phyloP scores from a whole-genome alignment of 139 green algal genomes.

The Coccomyxa sp. region DNA sequence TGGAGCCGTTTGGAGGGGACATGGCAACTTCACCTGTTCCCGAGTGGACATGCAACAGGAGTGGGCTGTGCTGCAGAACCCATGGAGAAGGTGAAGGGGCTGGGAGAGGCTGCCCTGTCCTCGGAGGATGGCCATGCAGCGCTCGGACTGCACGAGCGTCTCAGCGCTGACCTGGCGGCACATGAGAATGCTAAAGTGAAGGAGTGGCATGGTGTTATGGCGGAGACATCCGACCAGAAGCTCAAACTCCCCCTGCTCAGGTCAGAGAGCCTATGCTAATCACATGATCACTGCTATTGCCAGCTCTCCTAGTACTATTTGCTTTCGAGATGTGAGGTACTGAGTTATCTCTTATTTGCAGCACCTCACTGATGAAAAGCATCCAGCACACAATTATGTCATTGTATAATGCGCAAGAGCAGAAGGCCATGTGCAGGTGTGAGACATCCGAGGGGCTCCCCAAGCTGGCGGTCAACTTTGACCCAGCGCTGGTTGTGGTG shows the following conservation, averaged over 20 bases:
- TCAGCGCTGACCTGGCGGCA: conserved; percentile 57
- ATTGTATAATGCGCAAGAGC: background rate
- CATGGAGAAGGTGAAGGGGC: conserved; percentile 58
- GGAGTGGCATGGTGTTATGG: conserved; percentile 62
- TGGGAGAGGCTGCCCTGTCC: conserved; percentile 51
- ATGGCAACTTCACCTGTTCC: no score
- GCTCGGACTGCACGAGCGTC: conserved; percentile 41
- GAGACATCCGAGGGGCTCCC: background rate
- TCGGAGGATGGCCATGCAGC: conserved; percentile 60
- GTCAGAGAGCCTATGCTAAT: background rate
- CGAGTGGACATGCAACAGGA: no score
- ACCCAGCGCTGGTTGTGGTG: conserved; percentile 76
- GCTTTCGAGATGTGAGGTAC: no score
- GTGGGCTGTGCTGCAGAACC: conserved; percentile 46
- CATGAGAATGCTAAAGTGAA: conserved; percentile 47
- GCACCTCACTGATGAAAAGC: background rate
- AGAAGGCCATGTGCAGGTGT: no score
- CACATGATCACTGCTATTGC: background rate
- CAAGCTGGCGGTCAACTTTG: conserved; percentile 85
- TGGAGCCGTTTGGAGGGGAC: no score
- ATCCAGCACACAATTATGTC: background rate
- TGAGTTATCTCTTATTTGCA: background rate
- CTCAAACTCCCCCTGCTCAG: conserved; percentile 77
- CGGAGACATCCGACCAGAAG: conserved; percentile 66
- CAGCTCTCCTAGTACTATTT: no score